A percentile compares a stretch with the other conserved stretches of the same genome.
Evolutionary conservation across 371 early-diverging fungal genomes (phyloP).

Genomic region (Apophysomyces variabilis): DNA sequence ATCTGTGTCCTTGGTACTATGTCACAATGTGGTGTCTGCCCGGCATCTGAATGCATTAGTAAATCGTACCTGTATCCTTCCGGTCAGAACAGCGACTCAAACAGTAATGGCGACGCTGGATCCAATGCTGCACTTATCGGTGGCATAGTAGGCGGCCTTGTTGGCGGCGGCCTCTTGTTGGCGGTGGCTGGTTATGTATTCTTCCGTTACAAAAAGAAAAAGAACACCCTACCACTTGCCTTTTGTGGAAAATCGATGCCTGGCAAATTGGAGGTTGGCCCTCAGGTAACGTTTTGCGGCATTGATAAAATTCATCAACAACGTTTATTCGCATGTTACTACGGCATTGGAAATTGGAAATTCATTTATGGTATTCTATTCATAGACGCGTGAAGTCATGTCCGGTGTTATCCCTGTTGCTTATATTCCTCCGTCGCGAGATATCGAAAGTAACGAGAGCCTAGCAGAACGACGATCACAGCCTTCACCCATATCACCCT

Average conservation of each 20-base stretch:
- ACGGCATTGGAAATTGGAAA: no score
- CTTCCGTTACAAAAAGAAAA: conserved; percentile 6
- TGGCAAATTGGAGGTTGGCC: neutral
- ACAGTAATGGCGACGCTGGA: conserved; percentile 17
- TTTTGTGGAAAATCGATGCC: conserved; percentile 10
- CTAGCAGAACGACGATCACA: neutral
- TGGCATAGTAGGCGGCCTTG: conserved; percentile 19
- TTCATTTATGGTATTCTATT: no score
- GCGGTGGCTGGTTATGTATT: conserved; percentile 5
- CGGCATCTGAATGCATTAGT: conserved; percentile 40
- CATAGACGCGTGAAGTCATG: conserved; percentile 20
- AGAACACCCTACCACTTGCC: conserved; percentile 7
- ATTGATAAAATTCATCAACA: neutral
- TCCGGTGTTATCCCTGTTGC: conserved; percentile 57
- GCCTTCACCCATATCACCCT: no score
- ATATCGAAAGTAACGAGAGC: conserved; percentile 4
- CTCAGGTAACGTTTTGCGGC: neutral
- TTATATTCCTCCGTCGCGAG: conserved; percentile 46
- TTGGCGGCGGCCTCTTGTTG: conserved; percentile 12
- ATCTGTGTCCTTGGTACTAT: conserved; percentile 44
- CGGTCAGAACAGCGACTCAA: neutral
- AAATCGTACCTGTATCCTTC: conserved; percentile 2
- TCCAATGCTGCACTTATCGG: conserved; percentile 12
- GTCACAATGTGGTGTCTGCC: conserved; percentile 46
- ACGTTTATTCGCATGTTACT: no score